Conservation (phyloP, 345 rosid species). For the Clarkia xantiana region DNA sequence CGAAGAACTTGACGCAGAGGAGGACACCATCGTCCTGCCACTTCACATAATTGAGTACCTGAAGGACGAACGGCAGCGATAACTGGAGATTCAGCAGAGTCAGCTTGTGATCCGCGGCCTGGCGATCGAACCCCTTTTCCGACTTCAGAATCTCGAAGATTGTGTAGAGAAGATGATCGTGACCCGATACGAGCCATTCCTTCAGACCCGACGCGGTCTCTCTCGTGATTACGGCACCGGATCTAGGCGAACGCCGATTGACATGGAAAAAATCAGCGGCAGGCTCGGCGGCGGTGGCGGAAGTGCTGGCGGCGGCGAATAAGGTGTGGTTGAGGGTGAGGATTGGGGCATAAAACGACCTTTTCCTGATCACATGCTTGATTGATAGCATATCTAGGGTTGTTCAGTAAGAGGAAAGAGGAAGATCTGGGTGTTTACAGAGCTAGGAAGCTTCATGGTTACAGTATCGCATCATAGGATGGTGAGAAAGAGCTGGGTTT, state of each 20-base stretch:
- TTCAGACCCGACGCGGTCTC: constrained; percentile 30
- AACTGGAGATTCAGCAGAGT: constrained; percentile 35
- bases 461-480: too few species aligned
- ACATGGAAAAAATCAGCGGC: background rate
- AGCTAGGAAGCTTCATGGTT: too few species aligned
- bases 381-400: constrained; percentile 8
- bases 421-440: background rate
- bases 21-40: constrained; percentile 23
- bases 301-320: constrained; percentile 1
- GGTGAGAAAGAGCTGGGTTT: too few species aligned
- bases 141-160: constrained; percentile 28
- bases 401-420: background rate
- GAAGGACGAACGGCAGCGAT: constrained; percentile 39
- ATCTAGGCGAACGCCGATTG: background rate
- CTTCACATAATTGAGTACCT: constrained; percentile 39
- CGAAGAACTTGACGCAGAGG: constrained; percentile 73
- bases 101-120: constrained; percentile 20
- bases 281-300: background rate
- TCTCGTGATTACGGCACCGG: constrained; percentile 1
- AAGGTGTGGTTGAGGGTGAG: constrained; percentile 1
- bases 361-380: constrained; percentile 8
- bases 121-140: constrained; percentile 15
- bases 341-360: background rate
- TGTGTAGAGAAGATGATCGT: constrained; percentile 16
- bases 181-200: constrained; percentile 41